These are phyloP conservation scores for Rhodotorula sp. DNA, from an alignment of 1,284 basidiomycete species.

Conservation along the genomic window DNA sequence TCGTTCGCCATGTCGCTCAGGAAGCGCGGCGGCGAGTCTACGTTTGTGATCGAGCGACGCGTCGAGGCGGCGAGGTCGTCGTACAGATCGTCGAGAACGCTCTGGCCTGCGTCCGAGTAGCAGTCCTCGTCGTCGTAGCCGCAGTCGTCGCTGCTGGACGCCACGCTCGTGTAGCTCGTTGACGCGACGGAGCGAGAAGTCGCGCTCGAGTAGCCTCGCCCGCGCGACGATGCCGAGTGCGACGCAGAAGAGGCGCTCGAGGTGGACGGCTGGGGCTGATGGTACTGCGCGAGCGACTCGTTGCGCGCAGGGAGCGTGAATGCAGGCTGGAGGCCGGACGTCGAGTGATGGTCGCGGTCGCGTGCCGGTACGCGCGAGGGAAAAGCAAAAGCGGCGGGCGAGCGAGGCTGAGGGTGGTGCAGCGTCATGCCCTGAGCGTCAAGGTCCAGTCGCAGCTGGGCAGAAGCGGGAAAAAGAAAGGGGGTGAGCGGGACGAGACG, in stretches of 20 bases:
- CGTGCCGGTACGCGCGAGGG: background rate
- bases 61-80: slow-evolving; percentile 1
- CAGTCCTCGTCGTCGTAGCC: slow-evolving; percentile 9
- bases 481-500: background rate
- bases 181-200: background rate
- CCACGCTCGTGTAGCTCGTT: slow-evolving; percentile 10
- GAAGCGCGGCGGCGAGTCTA: slow-evolving; percentile 1
- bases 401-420: background rate
- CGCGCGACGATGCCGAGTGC: slow-evolving; percentile 11
- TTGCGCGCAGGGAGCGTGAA: slow-evolving; percentile 3
- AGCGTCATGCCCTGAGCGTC: background rate
- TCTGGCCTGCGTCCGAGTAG: slow-evolving; percentile 4
- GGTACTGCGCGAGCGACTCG: background rate
- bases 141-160: slow-evolving; percentile 6
- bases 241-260: slow-evolving; percentile 7
- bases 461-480: too few species aligned
- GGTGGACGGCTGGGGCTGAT: slow-evolving; percentile 8
- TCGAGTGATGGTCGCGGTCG: background rate
- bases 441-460: background rate
- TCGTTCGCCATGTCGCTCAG: background rate
- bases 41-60: background rate
- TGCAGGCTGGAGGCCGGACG: background rate
- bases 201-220: background rate
- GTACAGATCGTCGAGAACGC: slow-evolving; percentile 24
- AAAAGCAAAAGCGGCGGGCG: background rate